A percentile compares a stretch with the other conserved stretches of the same genome.
Evolutionary conservation across 2,329 filamentous ascomycete genomes (phyloP).

Genomic region (Aureobasidium leucospermi): DNA sequence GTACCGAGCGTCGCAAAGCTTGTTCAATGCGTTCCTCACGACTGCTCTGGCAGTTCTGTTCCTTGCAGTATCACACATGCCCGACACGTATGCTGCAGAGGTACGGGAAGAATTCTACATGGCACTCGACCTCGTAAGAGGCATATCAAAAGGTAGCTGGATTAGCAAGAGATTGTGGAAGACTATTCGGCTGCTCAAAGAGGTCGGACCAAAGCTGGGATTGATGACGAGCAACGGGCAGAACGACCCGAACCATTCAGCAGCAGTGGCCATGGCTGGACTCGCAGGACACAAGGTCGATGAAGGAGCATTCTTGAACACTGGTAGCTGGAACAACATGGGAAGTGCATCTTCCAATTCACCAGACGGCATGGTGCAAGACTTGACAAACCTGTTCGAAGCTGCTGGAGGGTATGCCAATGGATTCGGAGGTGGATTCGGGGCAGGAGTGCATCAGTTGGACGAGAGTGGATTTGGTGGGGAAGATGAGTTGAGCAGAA

Average conservation of each 20-base stretch:
- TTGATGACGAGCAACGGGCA: constrained; percentile 30
- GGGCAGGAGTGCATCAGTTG: constrained; percentile 24
- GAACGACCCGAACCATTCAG: constrained; percentile 51
- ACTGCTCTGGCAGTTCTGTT: constrained; percentile 70
- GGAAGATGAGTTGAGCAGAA: constrained; percentile 53
- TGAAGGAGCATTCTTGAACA: constrained; percentile 44
- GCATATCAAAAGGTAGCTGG: constrained; percentile 63
- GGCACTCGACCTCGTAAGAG: constrained; percentile 66
- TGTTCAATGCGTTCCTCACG: constrained; percentile 74
- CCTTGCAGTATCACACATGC: constrained; percentile 67
- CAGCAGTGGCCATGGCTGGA: constrained; percentile 59
- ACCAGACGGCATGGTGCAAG: constrained; percentile 55
- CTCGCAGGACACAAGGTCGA: constrained; percentile 56
- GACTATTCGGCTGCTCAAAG: constrained; percentile 62
- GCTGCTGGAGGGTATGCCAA: constrained; percentile 47
- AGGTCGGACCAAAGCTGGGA: constrained; percentile 63
- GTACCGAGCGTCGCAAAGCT: constrained; percentile 64
- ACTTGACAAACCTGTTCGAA: constrained; percentile 57
- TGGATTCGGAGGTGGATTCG: constrained; percentile 20
- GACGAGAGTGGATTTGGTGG: constrained; percentile 37
- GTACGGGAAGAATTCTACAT: constrained; percentile 74
- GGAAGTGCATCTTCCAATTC: constrained; percentile 40
- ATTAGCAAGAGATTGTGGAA: constrained; percentile 68
- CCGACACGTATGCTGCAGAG: constrained; percentile 58
- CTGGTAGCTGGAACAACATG: constrained; percentile 13